Evolutionary conservation across 768 basidiomycete species (phyloP).

Genomic region (Leccinum imitatum): DNA sequence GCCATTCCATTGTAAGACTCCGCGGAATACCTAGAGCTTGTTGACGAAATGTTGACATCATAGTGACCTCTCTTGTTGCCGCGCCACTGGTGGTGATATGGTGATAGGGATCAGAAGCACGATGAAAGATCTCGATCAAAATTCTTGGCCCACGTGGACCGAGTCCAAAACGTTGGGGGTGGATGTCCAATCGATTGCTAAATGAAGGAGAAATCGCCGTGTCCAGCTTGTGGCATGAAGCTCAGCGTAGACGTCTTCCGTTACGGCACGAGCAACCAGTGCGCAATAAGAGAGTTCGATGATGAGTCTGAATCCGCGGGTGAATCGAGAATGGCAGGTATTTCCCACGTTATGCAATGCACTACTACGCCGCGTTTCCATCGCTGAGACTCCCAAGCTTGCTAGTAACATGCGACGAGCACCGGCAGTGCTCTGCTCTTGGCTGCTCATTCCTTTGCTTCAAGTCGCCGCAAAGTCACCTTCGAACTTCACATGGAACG

Average conservation of each 20-base stretch:
- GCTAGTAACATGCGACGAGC: constrained; percentile 25
- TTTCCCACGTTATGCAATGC: constrained; percentile 16
- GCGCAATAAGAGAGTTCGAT: background rate
- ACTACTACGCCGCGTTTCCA: background rate
- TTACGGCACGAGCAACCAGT: background rate
- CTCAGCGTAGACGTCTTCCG: background rate
- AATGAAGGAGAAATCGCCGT: background rate
- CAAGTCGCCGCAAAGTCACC: constrained; percentile 6
- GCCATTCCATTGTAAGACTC: constrained; percentile 1
- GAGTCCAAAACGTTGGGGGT: background rate
- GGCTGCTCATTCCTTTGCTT: constrained; percentile 16
- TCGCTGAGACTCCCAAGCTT: background rate
- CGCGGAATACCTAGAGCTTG: background rate
- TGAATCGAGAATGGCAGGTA: background rate
- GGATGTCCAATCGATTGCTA: background rate
- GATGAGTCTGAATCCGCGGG: too few species aligned
- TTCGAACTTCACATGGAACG: constrained; percentile 20
- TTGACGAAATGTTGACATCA: background rate
- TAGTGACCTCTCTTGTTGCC: background rate
- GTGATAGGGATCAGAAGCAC: background rate
- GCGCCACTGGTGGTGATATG: background rate
- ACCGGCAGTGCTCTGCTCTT: constrained; percentile 14
- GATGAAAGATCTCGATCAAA: background rate
- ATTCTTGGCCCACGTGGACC: background rate
- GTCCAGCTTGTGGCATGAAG: background rate